These are phyloP conservation scores for Torulaspora franciscae DNA, from an alignment of 805 yeast genomes.

Conservation along the genomic window DNA sequence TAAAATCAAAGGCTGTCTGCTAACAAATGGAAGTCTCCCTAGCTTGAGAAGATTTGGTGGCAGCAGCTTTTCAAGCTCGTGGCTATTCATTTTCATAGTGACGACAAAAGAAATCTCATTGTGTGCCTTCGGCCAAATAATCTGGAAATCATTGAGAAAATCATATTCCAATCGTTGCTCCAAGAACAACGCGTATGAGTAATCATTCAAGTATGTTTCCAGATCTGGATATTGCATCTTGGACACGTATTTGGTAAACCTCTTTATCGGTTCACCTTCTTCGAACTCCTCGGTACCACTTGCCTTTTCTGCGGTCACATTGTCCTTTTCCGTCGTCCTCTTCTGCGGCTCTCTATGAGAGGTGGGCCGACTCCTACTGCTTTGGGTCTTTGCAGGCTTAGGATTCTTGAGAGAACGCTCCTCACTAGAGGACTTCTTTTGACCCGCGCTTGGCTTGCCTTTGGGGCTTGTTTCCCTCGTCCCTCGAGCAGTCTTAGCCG, in stretches of 20 bases:
- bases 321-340: too few species aligned
- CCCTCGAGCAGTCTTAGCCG: too few species aligned
- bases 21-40: constrained; percentile 55
- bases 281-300: constrained; percentile 17
- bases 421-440: neutral
- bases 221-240: constrained; percentile 46
- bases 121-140: constrained; percentile 50
- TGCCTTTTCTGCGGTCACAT: neutral
- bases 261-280: constrained; percentile 34
- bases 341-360: neutral
- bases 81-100: constrained; percentile 21
- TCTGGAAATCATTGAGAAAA: constrained; percentile 44
- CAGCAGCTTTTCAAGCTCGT: constrained; percentile 45
- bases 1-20: constrained; percentile 55
- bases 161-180: constrained; percentile 53
- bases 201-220: constrained; percentile 50
- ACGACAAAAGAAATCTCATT: constrained; percentile 36
- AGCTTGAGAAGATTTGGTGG: constrained; percentile 49
- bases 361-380: neutral
- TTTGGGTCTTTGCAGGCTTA: neutral
- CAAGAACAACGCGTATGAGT: constrained; percentile 56
- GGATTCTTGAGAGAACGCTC: too few species aligned
- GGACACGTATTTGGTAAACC: constrained; percentile 39
- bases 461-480: neutral
- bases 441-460: neutral